A percentile compares a stretch with the other conserved stretches of the same genome.
phyloP scores from a whole-genome alignment of 768 basidiomycete genomes.

The Lactifluus hygrophoroides region DNA sequence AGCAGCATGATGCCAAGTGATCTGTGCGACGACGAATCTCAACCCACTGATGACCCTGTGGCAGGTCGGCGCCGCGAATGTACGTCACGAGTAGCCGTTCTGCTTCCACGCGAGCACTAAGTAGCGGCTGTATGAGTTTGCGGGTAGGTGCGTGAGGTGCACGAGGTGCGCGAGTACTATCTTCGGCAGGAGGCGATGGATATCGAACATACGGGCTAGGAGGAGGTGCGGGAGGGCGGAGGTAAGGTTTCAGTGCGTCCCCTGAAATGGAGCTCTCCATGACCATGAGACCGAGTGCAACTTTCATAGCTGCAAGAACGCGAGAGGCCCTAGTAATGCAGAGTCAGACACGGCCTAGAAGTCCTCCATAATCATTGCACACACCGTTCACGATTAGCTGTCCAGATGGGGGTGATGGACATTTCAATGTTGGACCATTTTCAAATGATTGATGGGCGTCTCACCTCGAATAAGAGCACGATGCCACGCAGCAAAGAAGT shows the following conservation, averaged over 20 bases:
- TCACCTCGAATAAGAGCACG: conserved; percentile 33
- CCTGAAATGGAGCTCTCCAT: conserved; percentile 21
- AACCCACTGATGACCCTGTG: not conserved
- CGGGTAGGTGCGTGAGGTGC: not conserved
- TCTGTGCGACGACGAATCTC: not conserved
- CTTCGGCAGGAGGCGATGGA: conserved; percentile 1
- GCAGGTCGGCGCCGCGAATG: not conserved
- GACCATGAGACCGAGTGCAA: conserved; percentile 30
- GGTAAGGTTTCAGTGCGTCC: conserved; percentile 30
- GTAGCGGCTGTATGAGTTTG: not conserved
- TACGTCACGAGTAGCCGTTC: not conserved
- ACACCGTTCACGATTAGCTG: conserved; percentile 27
- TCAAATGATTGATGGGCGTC: conserved; percentile 4
- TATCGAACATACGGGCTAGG: conserved; percentile 36
- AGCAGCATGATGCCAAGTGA: not conserved
- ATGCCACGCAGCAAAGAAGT: conserved; percentile 39
- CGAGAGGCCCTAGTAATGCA: conserved; percentile 24
- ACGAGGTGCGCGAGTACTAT: not conserved
- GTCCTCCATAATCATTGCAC: conserved; percentile 6
- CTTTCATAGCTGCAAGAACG: conserved; percentile 32
- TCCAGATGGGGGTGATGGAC: not conserved
- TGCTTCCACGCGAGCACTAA: conserved; percentile 2
- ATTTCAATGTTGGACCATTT: not conserved
- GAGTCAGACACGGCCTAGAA: not conserved
- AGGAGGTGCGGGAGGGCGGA: conserved; percentile 33